These are phyloP conservation scores for Angomonas ambiguus DNA, from an alignment of 208 protist species.

Conservation along the genomic window DNA sequence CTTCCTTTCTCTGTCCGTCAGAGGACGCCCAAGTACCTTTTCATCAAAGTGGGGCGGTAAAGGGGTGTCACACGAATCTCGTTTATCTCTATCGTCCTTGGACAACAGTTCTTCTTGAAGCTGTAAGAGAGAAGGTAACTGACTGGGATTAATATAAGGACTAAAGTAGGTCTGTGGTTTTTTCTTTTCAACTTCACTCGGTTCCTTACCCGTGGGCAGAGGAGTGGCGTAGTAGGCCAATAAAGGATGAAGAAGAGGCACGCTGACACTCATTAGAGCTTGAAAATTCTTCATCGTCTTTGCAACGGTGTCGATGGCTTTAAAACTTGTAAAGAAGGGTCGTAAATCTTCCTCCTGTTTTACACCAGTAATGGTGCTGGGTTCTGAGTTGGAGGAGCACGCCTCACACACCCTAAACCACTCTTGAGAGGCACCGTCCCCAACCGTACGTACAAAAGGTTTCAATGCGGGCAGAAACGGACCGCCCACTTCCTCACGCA, in stretches of 20 bases:
- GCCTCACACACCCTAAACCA: neutral
- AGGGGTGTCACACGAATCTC: neutral
- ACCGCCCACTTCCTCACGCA: neutral
- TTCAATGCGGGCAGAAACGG: neutral
- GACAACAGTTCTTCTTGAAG: neutral
- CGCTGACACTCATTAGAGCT: neutral
- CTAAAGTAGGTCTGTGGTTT: neutral
- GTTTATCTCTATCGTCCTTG: neutral
- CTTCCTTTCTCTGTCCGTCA: conserved; percentile 29
- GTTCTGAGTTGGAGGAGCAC: neutral
- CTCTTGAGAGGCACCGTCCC: neutral
- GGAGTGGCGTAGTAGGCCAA: neutral
- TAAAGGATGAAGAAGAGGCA: neutral
- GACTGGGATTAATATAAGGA: neutral
- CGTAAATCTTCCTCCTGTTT: neutral
- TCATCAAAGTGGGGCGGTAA: conserved; percentile 37
- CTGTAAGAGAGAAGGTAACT: neutral
- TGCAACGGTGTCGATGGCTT: neutral
- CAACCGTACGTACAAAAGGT: neutral
- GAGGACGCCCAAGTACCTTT: conserved; percentile 23
- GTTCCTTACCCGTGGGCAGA: neutral
- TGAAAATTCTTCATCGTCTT: neutral
- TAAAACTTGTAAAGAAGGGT: neutral
- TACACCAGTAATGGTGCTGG: neutral
- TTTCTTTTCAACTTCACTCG: neutral